Conservation (phyloP, 805 yeast genomes). For the Metschnikowia kunwiensis region DNA sequence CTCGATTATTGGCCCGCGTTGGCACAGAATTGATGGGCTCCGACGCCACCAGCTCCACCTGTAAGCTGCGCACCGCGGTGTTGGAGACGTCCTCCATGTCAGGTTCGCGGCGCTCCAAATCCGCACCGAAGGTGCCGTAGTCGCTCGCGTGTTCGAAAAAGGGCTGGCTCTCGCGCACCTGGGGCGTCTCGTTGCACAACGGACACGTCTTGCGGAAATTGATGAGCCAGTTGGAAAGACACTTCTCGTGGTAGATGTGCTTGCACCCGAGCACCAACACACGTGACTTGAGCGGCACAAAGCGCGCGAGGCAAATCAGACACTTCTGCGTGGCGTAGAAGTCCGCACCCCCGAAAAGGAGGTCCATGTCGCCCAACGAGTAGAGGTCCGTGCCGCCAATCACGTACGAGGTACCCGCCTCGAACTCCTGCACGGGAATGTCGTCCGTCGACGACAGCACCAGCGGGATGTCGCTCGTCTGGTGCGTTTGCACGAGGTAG, state of each 20-base stretch:
- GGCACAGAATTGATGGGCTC: background rate
- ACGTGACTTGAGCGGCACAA: constrained; percentile 42
- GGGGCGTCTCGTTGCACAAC: constrained; percentile 43
- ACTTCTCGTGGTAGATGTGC: constrained; percentile 57
- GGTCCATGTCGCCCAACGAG: constrained; percentile 5
- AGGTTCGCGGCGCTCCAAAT: constrained; percentile 8
- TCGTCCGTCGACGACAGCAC: constrained; percentile 16
- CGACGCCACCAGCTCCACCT: constrained; percentile 1
- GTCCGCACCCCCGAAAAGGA: constrained; percentile 12
- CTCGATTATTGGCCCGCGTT: too few relatives aligned
- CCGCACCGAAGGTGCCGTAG: constrained; percentile 10
- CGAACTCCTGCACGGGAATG: constrained; percentile 5
- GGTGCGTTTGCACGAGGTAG: constrained; percentile 33
- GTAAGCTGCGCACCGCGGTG: constrained; percentile 10
- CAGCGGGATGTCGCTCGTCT: constrained; percentile 20
- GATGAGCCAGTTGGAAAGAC: constrained; percentile 60
- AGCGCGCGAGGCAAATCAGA: constrained; percentile 57
- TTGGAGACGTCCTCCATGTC: constrained; percentile 1
- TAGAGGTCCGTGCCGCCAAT: constrained; percentile 6
- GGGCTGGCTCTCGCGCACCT: constrained; percentile 7
- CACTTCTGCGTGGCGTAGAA: constrained; percentile 45
- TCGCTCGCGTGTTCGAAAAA: background rate
- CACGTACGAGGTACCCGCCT: background rate
- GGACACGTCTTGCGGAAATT: constrained; percentile 55
- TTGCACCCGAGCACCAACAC: constrained; percentile 57